Base-by-base conservation (phyloP, 2,329 filamentous ascomycete species). In the Alternaria solani region DNA sequence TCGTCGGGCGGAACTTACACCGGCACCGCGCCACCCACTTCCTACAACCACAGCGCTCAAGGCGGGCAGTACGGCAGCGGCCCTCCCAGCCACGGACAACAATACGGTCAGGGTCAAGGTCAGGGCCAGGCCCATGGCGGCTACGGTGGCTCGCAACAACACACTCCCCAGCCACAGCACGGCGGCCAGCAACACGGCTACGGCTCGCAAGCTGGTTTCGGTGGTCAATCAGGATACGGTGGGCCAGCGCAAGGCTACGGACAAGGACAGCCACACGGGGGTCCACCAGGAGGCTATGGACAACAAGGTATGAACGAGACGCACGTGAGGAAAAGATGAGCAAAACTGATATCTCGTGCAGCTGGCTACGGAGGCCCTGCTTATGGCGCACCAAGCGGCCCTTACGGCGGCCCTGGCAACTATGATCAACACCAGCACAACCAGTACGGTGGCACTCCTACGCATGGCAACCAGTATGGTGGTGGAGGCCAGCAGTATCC, bases 11-110 rank as follows among this genome's bases (percentile, higher is more conserved):
- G 85, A 44, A 82, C 83, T 38, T 92, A 91, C 75, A 84, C 81
- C 61, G 89, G 88, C 56, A 82, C 86, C 57, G 87, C 88, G 39
- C 89, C 89, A 12, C 85, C 87, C n/a, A 77, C 84, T 14, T 84
- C 86, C 7, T 89, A 89, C 73, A 85, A 88, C 68, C 78, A 82
- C 20, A 65, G 66, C 8, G 69, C 69, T 12, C 69, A 71, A 46
- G 66, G 70, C 51, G 58, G 62, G n/a, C 57, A 66, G 1, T 64
- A 72, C 55, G 61, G 57, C 58, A 65, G 70, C 53, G 60, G 64
- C 12, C 62, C 70, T 23, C 70, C 67, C 16, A 61, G 70, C 34
- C 65, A 71, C 9, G 68, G 64, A 30, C 68, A 69, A 39, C 65
- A 62, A 16, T 64, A 65, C 23, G 63, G 65, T 5, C 28, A 30